phyloP scores from a whole-genome alignment of 2,329 filamentous ascomycete species.

The Xylaria digitata region DNA sequence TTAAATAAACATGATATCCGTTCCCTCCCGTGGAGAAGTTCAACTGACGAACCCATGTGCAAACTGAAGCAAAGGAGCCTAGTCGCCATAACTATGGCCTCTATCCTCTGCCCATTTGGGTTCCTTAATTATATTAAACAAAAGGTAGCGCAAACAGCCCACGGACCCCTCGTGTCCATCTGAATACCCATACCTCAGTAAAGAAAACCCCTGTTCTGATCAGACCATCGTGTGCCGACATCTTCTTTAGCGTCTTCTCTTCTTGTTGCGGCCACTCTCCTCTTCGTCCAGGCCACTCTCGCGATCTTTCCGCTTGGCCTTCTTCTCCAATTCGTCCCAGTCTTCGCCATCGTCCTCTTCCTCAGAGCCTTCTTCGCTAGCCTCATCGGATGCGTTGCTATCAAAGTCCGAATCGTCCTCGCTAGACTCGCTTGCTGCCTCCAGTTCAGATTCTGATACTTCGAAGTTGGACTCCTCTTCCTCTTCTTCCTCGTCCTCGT shows the following conservation, averaged over 20 bases:
- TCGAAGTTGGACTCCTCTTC: conserved; percentile 95
- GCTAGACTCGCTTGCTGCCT: conserved; percentile 79
- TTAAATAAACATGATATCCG: conserved; percentile 11
- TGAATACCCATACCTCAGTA: background rate
- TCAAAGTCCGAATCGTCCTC: conserved; percentile 94
- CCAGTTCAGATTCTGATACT: conserved; percentile 85
- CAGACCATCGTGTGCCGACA: background rate
- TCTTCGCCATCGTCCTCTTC: conserved; percentile 83
- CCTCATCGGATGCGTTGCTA: conserved; percentile 85
- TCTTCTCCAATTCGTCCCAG: conserved; percentile 94
- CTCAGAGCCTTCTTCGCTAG: conserved; percentile 78
- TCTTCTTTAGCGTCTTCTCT: conserved; percentile 62
- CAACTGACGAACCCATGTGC: conserved; percentile 4
- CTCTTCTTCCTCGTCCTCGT: conserved; percentile 82
- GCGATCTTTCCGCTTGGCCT: conserved; percentile 86
- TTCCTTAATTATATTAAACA: conserved; percentile 26
- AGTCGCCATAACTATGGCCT: background rate
- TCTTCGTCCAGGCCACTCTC: conserved; percentile 78
- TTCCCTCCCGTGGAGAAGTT: background rate
- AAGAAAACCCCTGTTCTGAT: background rate
- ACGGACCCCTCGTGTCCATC: conserved; percentile 4
- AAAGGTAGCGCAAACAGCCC: conserved; percentile 6
- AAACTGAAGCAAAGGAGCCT: conserved; percentile 4
- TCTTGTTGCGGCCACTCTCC: conserved; percentile 77
- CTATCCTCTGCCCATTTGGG: background rate